Evolutionary conservation across 2,329 filamentous ascomycete genomes (phyloP).

Genomic region (Epichloe scottii): DNA sequence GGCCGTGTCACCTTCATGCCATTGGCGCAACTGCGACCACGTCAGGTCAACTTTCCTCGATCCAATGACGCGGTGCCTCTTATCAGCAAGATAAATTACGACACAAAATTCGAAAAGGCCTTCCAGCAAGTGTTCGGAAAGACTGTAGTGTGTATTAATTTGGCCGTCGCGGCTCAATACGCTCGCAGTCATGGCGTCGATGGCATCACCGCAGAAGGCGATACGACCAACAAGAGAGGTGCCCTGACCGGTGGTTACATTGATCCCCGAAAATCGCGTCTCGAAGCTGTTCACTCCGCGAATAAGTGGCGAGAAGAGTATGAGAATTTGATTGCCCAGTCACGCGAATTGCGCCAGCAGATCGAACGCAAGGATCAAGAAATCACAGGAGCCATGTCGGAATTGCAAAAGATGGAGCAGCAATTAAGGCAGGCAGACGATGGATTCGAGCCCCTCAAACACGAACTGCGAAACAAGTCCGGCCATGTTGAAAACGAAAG

Average conservation of each 20-base stretch:
- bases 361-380: conserved; percentile 76
- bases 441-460: conserved; percentile 67
- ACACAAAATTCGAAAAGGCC: conserved; percentile 65
- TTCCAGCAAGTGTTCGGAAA: conserved; percentile 94
- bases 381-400: conserved; percentile 75
- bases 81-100: conserved; percentile 71
- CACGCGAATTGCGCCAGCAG: conserved; percentile 52
- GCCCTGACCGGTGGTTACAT: conserved; percentile 92
- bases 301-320: conserved; percentile 63
- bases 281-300: conserved; percentile 71
- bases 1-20: conserved; percentile 94
- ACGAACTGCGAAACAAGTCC: conserved; percentile 66
- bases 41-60: conserved; percentile 64
- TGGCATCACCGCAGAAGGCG: conserved; percentile 88
- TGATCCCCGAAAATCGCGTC: conserved; percentile 70
- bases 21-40: conserved; percentile 64
- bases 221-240: conserved; percentile 88
- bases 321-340: conserved; percentile 52
- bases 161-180: conserved; percentile 80
- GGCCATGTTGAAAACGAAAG: conserved; percentile 60
- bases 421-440: conserved; percentile 65
- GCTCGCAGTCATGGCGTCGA: conserved; percentile 84
- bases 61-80: conserved; percentile 81
- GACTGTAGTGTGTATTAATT: conserved; percentile 83
- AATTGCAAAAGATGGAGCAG: conserved; percentile 73